Percentiles rank a stretch among this genome's conserved stretches.
Evolutionary conservation across 2,329 filamentous ascomycete species (phyloP).

Genomic region (Aspergillus spinulosporus): DNA sequence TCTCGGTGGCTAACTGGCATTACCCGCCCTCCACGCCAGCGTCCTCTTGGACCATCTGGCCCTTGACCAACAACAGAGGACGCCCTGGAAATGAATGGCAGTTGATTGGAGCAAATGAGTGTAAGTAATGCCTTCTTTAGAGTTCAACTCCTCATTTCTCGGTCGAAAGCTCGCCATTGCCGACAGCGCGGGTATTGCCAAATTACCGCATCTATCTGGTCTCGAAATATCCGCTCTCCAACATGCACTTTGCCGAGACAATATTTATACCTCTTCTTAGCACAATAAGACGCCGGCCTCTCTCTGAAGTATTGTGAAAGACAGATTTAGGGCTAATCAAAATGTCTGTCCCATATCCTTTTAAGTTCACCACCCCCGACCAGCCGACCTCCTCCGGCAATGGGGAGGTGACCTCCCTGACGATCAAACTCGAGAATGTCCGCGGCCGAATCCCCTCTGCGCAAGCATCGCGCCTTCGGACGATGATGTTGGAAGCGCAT

Average conservation of each 20-base stretch:
- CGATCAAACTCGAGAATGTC: constrained; percentile 8
- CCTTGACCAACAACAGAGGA: background rate
- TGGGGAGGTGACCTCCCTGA: background rate
- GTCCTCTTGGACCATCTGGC: background rate
- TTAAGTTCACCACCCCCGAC: constrained; percentile 13
- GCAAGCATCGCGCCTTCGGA: constrained; percentile 38
- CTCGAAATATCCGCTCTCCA: constrained; percentile 3
- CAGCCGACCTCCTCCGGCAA: constrained; percentile 5
- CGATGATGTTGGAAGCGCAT: constrained; percentile 38
- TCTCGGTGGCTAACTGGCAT: background rate
- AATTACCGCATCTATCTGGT: background rate
- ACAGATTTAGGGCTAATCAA: background rate
- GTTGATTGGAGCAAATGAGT: background rate
- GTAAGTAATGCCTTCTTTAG: background rate
- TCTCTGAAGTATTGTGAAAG: too few species aligned
- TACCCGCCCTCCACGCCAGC: background rate
- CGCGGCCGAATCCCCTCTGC: constrained; percentile 41
- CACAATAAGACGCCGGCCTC: too few species aligned
- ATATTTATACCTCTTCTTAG: background rate
- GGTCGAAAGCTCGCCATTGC: constrained; percentile 1
- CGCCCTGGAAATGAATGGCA: background rate
- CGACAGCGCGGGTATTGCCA: constrained; percentile 2
- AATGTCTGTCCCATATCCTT: constrained; percentile 16
- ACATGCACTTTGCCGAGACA: background rate
- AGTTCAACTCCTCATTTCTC: constrained; percentile 1